Evolutionary conservation across 192 early-diverging fungal genomes (phyloP), one percentile per base, ranked within the genome.

Genomic region (Coemansia javaensis): DNA sequence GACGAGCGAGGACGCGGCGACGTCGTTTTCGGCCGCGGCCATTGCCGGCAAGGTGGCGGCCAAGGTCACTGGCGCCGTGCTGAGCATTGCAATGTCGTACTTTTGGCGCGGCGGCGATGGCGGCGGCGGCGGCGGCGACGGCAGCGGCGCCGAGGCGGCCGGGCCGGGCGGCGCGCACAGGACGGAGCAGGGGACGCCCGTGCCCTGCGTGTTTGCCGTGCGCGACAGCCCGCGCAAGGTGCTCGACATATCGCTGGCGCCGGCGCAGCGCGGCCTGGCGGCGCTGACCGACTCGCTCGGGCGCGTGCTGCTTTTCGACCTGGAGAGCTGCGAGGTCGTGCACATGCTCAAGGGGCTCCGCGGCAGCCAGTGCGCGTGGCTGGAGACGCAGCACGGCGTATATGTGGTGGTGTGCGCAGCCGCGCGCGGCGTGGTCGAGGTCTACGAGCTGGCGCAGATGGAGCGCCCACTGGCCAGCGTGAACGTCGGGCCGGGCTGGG

Each of bases 321-420:
- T 63, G 16, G 67, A 54, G 43, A 63, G 32, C 46, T 54, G 67
- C 47, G 67, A 71, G 33, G 48, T 51, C 0, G 40, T 63, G 16
- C 56, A 63, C 7, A 71, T 71, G 67, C 59, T 71, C 30, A 71
- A 71, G 44, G 67, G 67, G 1, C 56, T 59, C 8, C 59, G 67
- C 10, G 67, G 67, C 35, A 63, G 67, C 38, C 67, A 63, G 40
- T 71, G 67, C 31, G 67, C 67, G 5, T 71, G 67, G 67, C 46
- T 71, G 18, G 67, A 71, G 40, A 12, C 10, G 22, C 9, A 20
- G 18, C 54, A 34, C 11, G 15, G 54, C 14, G 41, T 63, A 39
- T 59, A 47, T 45, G 51, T 71, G 16, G 67, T 63, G 13, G 52
- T 63, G 2, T 71, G 63, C 44, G 56, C 56, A 2, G 48, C 46